phyloP scores from a whole-genome alignment of 768 basidiomycete genomes.

The Kwoniella sp. region DNA sequence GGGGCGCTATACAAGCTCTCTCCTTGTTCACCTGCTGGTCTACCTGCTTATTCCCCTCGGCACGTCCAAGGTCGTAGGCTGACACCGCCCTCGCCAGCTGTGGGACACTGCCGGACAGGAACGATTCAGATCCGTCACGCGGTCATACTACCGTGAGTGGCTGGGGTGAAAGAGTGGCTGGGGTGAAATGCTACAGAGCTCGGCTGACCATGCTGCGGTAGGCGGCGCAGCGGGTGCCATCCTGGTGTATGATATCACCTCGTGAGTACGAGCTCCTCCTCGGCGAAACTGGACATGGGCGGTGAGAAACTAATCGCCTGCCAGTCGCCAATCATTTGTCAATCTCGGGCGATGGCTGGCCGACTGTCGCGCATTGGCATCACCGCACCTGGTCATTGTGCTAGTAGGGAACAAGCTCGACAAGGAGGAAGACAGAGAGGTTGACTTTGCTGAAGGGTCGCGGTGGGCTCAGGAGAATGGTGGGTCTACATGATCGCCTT shows the following conservation, averaged over 20 bases:
- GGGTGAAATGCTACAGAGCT: background rate
- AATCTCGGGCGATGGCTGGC: conserved; percentile 84
- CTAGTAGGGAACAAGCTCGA: conserved; percentile 91
- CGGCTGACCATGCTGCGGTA: conserved; percentile 2
- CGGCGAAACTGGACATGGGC: no score
- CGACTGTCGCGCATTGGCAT: conserved; percentile 87
- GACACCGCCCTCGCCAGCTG: conserved; percentile 64
- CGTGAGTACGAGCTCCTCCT: no score
- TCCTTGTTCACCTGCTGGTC: background rate
- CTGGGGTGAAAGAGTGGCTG: background rate
- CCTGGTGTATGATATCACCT: conserved; percentile 53
- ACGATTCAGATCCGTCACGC: conserved; percentile 76
- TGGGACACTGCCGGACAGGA: conserved; percentile 99
- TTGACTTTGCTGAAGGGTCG: conserved; percentile 92
- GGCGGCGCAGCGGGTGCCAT: conserved; percentile 62
- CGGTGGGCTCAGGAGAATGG: conserved; percentile 95
- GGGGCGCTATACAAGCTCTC: background rate
- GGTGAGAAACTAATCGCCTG: no score
- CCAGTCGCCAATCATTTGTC: conserved; percentile 80
- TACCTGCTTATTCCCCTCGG: no score
- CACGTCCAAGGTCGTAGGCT: no score
- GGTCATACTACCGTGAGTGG: conserved; percentile 73
- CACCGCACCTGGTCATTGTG: conserved; percentile 72
- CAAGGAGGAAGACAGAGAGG: conserved; percentile 83
- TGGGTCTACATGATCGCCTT: no score